phyloP scores from a whole-genome alignment of 495 filamentous ascomycete genomes.

The Talaromyces liani region DNA sequence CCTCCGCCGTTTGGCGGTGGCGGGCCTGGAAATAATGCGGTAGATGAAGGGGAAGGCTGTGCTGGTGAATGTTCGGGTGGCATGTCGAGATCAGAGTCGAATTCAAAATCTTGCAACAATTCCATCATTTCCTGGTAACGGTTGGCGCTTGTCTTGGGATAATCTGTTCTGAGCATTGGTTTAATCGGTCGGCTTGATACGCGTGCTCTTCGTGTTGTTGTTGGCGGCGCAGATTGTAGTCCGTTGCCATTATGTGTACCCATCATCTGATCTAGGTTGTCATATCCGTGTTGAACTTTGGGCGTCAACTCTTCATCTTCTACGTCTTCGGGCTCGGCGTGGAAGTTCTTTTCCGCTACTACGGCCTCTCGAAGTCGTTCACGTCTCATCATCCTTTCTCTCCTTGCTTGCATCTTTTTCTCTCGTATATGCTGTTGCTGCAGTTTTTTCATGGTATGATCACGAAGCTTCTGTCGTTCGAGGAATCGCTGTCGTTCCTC shows the following conservation, averaged over 20 bases:
- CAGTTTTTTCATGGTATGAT: slow-evolving; percentile 33
- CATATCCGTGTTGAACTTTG: not conserved
- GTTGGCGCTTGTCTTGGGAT: slow-evolving; percentile 13
- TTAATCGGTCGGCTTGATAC: slow-evolving; percentile 11
- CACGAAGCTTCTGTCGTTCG: slow-evolving; percentile 34
- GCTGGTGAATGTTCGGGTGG: slow-evolving; percentile 22
- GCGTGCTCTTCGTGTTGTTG: slow-evolving; percentile 4
- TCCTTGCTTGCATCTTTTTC: slow-evolving; percentile 40
- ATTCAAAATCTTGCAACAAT: slow-evolving; percentile 38
- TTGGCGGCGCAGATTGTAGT: slow-evolving; percentile 9
- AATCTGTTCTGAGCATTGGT: slow-evolving; percentile 21
- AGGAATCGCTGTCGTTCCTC: slow-evolving; percentile 37
- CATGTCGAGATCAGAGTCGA: slow-evolving; percentile 42
- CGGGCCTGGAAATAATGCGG: not conserved
- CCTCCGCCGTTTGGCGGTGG: not conserved
- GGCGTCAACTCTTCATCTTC: not conserved
- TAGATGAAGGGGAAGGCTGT: not conserved
- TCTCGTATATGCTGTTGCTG: slow-evolving; percentile 47
- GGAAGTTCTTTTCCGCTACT: slow-evolving; percentile 6
- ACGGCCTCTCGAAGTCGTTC: slow-evolving; percentile 29
- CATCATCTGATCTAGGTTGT: slow-evolving; percentile 1
- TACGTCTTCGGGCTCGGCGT: slow-evolving; percentile 12
- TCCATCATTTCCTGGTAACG: slow-evolving; percentile 19
- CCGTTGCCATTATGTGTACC: not conserved
- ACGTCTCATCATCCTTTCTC: slow-evolving; percentile 23